phyloP scores from a whole-genome alignment of 495 filamentous ascomycete species.

The Penicillium angulare region DNA sequence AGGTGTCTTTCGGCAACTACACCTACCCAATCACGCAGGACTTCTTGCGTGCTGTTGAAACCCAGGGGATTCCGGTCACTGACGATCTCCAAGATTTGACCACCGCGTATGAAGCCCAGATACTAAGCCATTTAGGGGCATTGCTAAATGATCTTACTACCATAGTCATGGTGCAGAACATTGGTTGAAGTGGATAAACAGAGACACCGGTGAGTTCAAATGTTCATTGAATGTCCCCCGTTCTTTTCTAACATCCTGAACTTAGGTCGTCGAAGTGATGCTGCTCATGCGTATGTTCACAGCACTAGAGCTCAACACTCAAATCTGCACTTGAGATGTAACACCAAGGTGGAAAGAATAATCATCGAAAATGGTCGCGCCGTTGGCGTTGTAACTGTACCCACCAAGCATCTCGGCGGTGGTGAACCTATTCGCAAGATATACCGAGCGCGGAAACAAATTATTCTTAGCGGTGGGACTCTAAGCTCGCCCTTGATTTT shows the following conservation, averaged over 20 bases:
- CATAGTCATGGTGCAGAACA: conserved; percentile 40
- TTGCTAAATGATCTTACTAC: too few species aligned
- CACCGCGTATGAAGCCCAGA: conserved; percentile 49
- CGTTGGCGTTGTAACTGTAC: conserved; percentile 58
- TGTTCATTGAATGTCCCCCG: conserved; percentile 1
- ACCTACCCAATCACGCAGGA: conserved; percentile 72
- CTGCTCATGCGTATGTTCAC: conserved; percentile 72
- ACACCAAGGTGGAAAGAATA: conserved; percentile 81
- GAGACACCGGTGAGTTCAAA: conserved; percentile 48
- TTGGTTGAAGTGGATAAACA: conserved; percentile 68
- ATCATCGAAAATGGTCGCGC: conserved; percentile 70
- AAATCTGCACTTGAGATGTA: conserved; percentile 73
- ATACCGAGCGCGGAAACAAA: conserved; percentile 73
- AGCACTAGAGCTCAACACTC: conserved; percentile 62
- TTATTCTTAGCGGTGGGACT: conserved; percentile 75
- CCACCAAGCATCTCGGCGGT: conserved; percentile 54
- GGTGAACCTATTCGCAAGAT: conserved; percentile 48
- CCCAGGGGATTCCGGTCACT: conserved; percentile 71
- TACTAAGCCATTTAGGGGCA: too few species aligned
- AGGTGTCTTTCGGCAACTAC: conserved; percentile 80
- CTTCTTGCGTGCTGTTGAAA: conserved; percentile 74
- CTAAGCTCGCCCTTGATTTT: conserved; percentile 76
- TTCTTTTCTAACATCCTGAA: background rate
- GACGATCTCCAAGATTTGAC: conserved; percentile 69
- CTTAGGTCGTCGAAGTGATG: conserved; percentile 55